Evolutionary conservation across 106 monocot genomes (phyloP).

Genomic region (Ottelia alismoides): DNA sequence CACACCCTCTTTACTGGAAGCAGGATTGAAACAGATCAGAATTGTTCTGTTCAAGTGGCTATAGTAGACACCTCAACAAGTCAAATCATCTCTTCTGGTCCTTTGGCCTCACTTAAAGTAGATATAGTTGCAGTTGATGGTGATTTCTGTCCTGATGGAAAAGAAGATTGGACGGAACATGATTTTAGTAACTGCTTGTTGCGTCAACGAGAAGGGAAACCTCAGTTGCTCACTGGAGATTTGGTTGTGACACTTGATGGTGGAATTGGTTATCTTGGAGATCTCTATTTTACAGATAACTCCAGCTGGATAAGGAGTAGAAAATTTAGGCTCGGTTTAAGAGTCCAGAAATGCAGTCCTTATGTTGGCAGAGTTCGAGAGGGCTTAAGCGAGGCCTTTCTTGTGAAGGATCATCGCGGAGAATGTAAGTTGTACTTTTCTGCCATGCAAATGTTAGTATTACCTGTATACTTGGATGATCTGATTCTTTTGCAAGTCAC

Average conservation of each 20-base stretch:
- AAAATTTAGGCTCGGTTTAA: constrained; percentile 70
- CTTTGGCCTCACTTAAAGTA: constrained; percentile 44
- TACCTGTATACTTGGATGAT: not conserved
- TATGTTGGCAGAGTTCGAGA: constrained; percentile 44
- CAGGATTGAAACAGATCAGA: constrained; percentile 59
- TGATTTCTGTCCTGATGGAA: constrained; percentile 51
- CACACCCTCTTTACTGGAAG: constrained; percentile 66
- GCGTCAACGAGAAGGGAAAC: constrained; percentile 77
- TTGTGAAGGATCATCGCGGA: constrained; percentile 87
- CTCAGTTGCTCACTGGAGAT: constrained; percentile 65
- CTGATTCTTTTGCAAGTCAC: not conserved
- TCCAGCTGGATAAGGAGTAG: constrained; percentile 90
- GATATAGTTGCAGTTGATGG: constrained; percentile 82
- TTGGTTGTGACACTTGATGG: constrained; percentile 26
- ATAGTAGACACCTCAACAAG: constrained; percentile 32
- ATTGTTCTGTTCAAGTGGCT: constrained; percentile 31
- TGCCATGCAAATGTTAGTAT: not conserved
- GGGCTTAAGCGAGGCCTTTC: constrained; percentile 53
- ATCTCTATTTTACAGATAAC: constrained; percentile 70
- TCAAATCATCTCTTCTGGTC: constrained; percentile 27
- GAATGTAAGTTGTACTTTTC: constrained; percentile 41
- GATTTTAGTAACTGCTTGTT: constrained; percentile 50
- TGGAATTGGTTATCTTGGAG: constrained; percentile 45
- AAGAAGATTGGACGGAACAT: constrained; percentile 54
- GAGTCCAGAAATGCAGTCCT: constrained; percentile 14